phyloP scores from a whole-genome alignment of 768 basidiomycete species.

The Pisolithus microcarpus region DNA sequence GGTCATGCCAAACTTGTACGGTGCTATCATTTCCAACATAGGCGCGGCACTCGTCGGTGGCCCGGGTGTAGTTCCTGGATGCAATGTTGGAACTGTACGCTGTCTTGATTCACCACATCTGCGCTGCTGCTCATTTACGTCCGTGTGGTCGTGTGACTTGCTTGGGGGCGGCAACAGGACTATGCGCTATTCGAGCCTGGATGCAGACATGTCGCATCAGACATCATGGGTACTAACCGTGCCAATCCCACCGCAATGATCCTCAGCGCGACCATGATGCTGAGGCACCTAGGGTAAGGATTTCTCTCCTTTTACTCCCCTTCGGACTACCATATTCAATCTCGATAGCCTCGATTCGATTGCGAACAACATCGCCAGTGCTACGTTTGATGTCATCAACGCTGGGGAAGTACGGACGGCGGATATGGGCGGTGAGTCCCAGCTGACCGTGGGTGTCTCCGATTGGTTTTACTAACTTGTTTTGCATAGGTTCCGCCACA shows the following conservation, averaged over 20 bases:
- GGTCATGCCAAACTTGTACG: conserved; percentile 98
- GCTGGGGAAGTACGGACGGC: conserved; percentile 84
- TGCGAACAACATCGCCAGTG: conserved; percentile 87
- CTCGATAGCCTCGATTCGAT: conserved; percentile 70
- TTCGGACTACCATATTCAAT: not conserved
- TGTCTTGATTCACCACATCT: not conserved
- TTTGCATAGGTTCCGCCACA: conserved; percentile 62
- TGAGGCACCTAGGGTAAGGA: conserved; percentile 86
- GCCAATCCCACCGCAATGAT: conserved; percentile 98
- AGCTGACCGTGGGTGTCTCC: not conserved
- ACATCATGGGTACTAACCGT: conserved; percentile 93
- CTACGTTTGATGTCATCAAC: conserved; percentile 90
- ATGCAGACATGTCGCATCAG: conserved; percentile 90
- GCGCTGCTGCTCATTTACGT: conserved; percentile 7
- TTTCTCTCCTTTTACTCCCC: conserved; percentile 11
- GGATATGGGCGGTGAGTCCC: conserved; percentile 83
- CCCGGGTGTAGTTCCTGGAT: conserved; percentile 95
- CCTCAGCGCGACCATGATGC: conserved; percentile 95
- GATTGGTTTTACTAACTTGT: not conserved
- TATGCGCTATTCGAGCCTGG: conserved; percentile 98
- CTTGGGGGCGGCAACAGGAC: conserved; percentile 43
- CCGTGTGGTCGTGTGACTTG: not conserved
- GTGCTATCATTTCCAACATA: conserved; percentile 96
- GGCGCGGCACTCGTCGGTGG: conserved; percentile 98
- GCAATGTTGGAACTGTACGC: conserved; percentile 88